Evolutionary conservation across 441 rosid genomes (phyloP), one percentile per base, ranked within the genome.

Genomic region (Theobroma grandiflorum): DNA sequence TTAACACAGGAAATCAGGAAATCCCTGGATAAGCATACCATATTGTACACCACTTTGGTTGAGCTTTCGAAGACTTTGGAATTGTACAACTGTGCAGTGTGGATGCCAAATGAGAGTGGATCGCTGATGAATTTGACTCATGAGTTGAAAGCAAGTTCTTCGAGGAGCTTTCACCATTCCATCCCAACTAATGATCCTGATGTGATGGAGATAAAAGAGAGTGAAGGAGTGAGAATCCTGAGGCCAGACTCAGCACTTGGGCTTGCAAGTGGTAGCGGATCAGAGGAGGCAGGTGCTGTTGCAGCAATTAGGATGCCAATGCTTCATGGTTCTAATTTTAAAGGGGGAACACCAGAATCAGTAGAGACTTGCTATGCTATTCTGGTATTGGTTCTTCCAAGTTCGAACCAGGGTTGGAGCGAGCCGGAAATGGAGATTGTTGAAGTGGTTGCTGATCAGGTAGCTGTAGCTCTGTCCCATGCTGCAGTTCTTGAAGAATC

Each of bases 381-480:
- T 80, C 85, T 92, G 79, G 96, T 92, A 64, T 84, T 92, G 79
- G 94, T 89, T 26, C 93, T 92, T 83, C 94, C 94, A 0, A 76
- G 78, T 65, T 76, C 66, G 49, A 81, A 81, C 65, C 90, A 10
- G 82, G 88, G 49, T 80, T 92, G 96, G 96, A 87, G 88, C 55
- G 53, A 83, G 70, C 84, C 86, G 52, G 93, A 91, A 82, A 72
- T 90, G 69, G 93, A 92, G 82, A 92, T 92, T 52, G 92, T 92
- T 0, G 92, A 90, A 83, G 96, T 92, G 67, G 96, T 92, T 71
- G 96, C 96, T 59, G 96, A 92, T 87, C 94, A 92, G 83, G 96
- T 92, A 63, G 94, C 96, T 0, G 96, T 92, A 59, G 96, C 96
- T 72, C 90, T 90, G 22, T 92, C 96, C 11, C 96, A 92, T 59